phyloP scores from a whole-genome alignment of 1,284 basidiomycete genomes.

The Leccinum angustisporum region DNA sequence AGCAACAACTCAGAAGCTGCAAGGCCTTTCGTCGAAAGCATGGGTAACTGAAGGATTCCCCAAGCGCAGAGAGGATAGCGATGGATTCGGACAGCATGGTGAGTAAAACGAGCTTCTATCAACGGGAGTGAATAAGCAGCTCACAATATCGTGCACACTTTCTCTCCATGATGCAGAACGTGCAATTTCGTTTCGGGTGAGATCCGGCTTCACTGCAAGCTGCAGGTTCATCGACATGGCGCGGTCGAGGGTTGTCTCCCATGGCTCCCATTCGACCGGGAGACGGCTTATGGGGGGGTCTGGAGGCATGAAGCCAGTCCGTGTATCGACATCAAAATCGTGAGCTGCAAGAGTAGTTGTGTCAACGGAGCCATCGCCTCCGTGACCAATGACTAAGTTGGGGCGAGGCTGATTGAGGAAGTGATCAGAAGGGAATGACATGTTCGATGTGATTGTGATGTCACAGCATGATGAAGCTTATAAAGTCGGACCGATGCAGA shows the following conservation, averaged over 20 bases:
- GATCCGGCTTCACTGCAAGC: conserved; percentile 49
- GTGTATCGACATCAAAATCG: conserved; percentile 93
- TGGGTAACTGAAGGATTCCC: conserved; percentile 37
- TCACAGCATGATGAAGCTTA: neutral
- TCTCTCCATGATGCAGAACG: conserved; percentile 62
- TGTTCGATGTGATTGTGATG: neutral
- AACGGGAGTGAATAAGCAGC: conserved; percentile 22
- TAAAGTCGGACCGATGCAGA: neutral
- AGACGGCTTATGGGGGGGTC: conserved; percentile 71
- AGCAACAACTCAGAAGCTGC: conserved; percentile 63
- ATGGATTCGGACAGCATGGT: neutral
- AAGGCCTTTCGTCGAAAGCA: conserved; percentile 35
- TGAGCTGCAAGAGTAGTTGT: conserved; percentile 87
- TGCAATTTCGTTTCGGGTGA: conserved; percentile 45
- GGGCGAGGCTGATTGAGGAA: conserved; percentile 68
- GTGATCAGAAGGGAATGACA: conserved; percentile 41
- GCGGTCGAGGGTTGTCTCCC: conserved; percentile 65
- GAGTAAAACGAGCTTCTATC: neutral
- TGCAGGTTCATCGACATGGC: conserved; percentile 52
- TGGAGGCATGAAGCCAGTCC: conserved; percentile 91
- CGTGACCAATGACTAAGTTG: conserved; percentile 36
- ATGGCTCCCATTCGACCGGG: conserved; percentile 60
- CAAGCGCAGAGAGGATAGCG: neutral
- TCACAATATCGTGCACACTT: conserved; percentile 55
- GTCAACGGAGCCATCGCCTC: conserved; percentile 53